Conservation (phyloP, 2,329 filamentous ascomycete genomes). For the Coniochaeta ligniaria region DNA sequence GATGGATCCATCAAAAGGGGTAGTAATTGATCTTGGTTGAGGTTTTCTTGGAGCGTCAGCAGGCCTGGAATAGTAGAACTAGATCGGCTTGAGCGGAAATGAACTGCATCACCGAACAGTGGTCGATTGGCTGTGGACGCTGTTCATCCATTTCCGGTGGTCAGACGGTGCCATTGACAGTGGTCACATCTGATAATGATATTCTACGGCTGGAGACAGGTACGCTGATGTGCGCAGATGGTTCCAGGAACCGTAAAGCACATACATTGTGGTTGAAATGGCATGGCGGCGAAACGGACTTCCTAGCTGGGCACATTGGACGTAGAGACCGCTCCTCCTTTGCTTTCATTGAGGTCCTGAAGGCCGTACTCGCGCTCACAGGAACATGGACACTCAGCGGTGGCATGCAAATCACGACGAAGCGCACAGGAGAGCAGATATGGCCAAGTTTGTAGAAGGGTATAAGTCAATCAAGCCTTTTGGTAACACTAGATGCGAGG, state of each 20-base stretch:
- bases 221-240: not conserved
- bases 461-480: slow-evolving; percentile 19
- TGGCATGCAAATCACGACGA: not conserved
- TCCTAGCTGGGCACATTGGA: not conserved
- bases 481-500: slow-evolving; percentile 7
- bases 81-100: not conserved
- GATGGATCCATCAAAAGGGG: not conserved
- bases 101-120: not conserved
- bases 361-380: not conserved
- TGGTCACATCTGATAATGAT: not conserved
- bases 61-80: not conserved
- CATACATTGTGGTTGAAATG: not conserved
- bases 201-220: not conserved
- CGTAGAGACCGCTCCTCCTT: not conserved
- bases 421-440: not conserved
- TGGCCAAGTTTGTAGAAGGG: not conserved
- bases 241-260: not conserved
- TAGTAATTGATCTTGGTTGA: not conserved
- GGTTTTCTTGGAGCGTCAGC: not conserved
- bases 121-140: not conserved
- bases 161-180: not conserved
- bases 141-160: not conserved
- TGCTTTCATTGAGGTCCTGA: not conserved
- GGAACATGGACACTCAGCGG: not conserved
- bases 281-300: not conserved